Conservation (phyloP, 352 stramenopile genomes). For the Phytophthora sp. region DNA sequence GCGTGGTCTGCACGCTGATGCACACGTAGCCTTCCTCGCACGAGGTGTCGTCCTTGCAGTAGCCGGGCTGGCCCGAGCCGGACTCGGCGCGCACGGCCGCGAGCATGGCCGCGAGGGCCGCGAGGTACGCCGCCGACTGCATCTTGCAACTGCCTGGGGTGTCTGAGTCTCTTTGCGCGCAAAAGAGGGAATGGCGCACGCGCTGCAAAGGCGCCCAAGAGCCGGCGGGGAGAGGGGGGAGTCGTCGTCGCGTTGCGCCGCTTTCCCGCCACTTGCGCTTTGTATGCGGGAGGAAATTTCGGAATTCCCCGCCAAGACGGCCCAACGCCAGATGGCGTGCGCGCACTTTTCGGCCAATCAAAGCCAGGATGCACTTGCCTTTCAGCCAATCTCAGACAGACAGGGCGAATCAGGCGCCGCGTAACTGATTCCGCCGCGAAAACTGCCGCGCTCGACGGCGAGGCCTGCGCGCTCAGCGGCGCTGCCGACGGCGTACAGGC, state of each 20-base stretch:
- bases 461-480: too few species aligned
- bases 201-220: conserved; percentile 13
- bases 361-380: not conserved
- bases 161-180: conserved; percentile 28
- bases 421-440: conserved; percentile 10
- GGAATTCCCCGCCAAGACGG: conserved; percentile 4
- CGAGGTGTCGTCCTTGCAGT: conserved; percentile 61
- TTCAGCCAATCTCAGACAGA: conserved; percentile 12
- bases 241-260: conserved; percentile 14
- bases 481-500: too few species aligned
- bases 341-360: conserved; percentile 9
- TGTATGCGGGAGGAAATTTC: conserved; percentile 28
- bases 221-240: conserved; percentile 26
- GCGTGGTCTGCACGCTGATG: conserved; percentile 82
- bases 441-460: too few species aligned
- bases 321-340: conserved; percentile 13
- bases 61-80: conserved; percentile 52
- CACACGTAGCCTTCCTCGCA: conserved; percentile 70
- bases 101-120: conserved; percentile 28
- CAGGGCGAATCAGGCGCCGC: too few species aligned
- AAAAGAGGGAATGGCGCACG: conserved; percentile 47
- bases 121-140: conserved; percentile 33
- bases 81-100: conserved; percentile 43
- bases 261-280: conserved; percentile 8
- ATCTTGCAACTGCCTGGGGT: conserved; percentile 25